Base-by-base conservation (phyloP, 2,329 filamentous ascomycete species). In the Amauroascus verrucosus region DNA sequence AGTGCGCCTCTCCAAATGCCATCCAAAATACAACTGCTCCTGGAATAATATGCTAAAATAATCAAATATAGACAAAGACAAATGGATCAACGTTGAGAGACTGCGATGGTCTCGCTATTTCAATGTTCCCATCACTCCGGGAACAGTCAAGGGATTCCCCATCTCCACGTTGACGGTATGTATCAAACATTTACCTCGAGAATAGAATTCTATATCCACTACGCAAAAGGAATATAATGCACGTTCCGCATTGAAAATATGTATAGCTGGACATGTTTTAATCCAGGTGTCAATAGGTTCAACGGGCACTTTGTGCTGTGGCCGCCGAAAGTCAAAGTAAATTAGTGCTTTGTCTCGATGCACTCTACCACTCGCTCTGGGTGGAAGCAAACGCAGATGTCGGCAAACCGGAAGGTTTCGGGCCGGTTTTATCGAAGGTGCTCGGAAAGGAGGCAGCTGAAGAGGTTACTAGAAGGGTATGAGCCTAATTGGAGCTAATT, bases 31-130 rank as follows among this genome's bases (percentile, higher is more conserved):
- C n/a, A n/a, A n/a, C n/a, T n/a, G n/a, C n/a, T n/a, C n/a, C n/a
- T n/a, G n/a, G n/a, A n/a, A n/a, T n/a, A n/a, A 41, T 11, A n/a
- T n/a, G 28, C 37, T 35, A 14, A 44, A 43, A 26, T n/a, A n/a
- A 20, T 24, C 13, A 14, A 32, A 33, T 43, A 6, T 35, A 80
- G 79, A 83, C 67, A 83, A 83, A 66, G 75, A 74, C 61, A 71
- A 73, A 65, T 84, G 76, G 75, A 78, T 81, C 55, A 63, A 71
- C 33, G 51, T 55, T 11, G 78, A 83, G 59, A 77, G 80, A 14
- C 43, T 65, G 18, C 77, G 80, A 54, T 81, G 77, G 77, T 68
- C 77, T 1, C 66, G 66, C 8, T 66, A 69, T 54, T 79, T 82
- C 67, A 68, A 73, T 33, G 70, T 83, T 43, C 80, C 81, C 11